A percentile compares a stretch with the other conserved stretches of the same genome.
phyloP scores from a whole-genome alignment of 768 basidiomycete species.

The Tulasnella sp. region DNA sequence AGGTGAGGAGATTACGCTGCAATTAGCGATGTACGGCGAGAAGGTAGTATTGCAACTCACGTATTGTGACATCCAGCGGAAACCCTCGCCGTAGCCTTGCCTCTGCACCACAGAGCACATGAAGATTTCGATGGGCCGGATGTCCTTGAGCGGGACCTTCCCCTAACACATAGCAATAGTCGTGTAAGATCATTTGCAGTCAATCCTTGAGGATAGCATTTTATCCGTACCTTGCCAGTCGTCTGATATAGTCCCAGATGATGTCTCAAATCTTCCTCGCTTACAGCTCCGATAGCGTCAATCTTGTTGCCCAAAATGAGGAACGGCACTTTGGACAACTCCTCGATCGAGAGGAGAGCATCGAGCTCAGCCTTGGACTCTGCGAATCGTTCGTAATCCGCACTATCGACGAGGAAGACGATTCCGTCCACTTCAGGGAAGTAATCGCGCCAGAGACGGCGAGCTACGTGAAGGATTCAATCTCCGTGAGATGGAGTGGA shows the following conservation, averaged over 20 bases:
- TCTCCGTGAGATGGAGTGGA: neutral
- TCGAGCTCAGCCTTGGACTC: slow-evolving; percentile 98
- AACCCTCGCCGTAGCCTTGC: slow-evolving; percentile 97
- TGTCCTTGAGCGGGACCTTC: slow-evolving; percentile 92
- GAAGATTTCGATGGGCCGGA: slow-evolving; percentile 97
- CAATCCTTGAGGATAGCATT: no score
- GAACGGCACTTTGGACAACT: slow-evolving; percentile 94
- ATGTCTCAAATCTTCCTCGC: slow-evolving; percentile 94
- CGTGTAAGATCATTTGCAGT: neutral
- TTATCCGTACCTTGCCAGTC: slow-evolving; percentile 93
- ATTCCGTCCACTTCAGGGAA: slow-evolving; percentile 99
- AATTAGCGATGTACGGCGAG: neutral
- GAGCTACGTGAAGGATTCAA: slow-evolving; percentile 40
- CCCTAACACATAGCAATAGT: slow-evolving; percentile 59
- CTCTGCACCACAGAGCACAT: slow-evolving; percentile 99
- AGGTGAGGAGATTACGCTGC: slow-evolving; percentile 23
- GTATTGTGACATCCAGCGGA: slow-evolving; percentile 98
- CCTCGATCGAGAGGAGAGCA: slow-evolving; percentile 89
- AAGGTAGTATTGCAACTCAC: no score
- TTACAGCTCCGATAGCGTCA: slow-evolving; percentile 94
- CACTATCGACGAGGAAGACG: slow-evolving; percentile 94
- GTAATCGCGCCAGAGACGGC: slow-evolving; percentile 98
- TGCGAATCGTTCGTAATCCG: slow-evolving; percentile 90
- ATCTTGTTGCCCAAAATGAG: slow-evolving; percentile 99
- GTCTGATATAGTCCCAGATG: slow-evolving; percentile 94